Conservation (phyloP, 2,329 filamentous ascomycete genomes). For the Helicocarpus griseus region DNA sequence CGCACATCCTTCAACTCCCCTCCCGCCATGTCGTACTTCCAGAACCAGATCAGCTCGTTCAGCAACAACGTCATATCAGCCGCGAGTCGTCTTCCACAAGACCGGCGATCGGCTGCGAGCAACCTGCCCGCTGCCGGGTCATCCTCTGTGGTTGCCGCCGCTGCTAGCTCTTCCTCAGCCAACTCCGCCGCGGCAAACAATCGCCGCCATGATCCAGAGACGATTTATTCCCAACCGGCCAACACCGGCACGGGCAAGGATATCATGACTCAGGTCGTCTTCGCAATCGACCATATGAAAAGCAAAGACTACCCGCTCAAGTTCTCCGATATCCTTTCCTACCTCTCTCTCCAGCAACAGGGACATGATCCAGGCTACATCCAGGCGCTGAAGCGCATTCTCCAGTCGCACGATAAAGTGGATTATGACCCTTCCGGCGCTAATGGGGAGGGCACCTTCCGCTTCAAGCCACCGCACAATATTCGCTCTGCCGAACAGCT, state of each 20-base stretch:
- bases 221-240: slow-evolving; percentile 64
- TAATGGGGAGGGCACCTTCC: slow-evolving; percentile 65
- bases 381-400: slow-evolving; percentile 55
- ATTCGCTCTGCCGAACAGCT: slow-evolving; percentile 71
- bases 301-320: slow-evolving; percentile 59
- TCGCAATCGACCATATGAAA: slow-evolving; percentile 73
- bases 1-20: background rate
- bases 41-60: slow-evolving; percentile 56
- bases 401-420: slow-evolving; percentile 57
- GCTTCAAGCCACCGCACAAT: slow-evolving; percentile 73
- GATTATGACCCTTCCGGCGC: slow-evolving; percentile 48
- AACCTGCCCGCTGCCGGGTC: slow-evolving; percentile 55
- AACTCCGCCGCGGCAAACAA: slow-evolving; percentile 38
- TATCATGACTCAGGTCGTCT: slow-evolving; percentile 79
- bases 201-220: slow-evolving; percentile 49
- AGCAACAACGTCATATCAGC: slow-evolving; percentile 53
- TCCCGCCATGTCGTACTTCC: slow-evolving; percentile 52
- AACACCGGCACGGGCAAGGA: slow-evolving; percentile 67
- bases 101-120: slow-evolving; percentile 43
- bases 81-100: slow-evolving; percentile 52
- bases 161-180: slow-evolving; percentile 15
- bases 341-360: slow-evolving; percentile 61
- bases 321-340: slow-evolving; percentile 68
- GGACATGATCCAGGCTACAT: slow-evolving; percentile 50
- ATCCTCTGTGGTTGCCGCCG: slow-evolving; percentile 13